Percentiles rank a stretch among this genome's conserved stretches.
These are phyloP conservation scores for Brasilioporus rufonigricans DNA, from an alignment of 768 basidiomycete genomes.

Conservation along the genomic window DNA sequence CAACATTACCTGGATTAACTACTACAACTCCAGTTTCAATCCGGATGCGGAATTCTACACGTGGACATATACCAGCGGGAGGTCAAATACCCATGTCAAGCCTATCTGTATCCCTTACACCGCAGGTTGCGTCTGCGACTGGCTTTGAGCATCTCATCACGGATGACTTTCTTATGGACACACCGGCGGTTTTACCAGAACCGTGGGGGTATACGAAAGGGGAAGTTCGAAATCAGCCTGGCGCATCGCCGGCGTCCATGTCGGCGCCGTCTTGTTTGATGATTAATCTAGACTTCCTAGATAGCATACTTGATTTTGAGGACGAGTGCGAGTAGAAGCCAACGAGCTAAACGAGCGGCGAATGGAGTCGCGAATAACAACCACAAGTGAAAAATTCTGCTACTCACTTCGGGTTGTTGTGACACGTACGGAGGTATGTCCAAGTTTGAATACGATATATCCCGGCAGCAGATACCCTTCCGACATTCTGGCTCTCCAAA, in stretches of 20 bases:
- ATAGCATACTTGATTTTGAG: background rate
- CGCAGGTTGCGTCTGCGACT: conserved; percentile 18
- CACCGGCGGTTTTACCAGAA: conserved; percentile 12
- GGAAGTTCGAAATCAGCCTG: background rate
- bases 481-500: background rate
- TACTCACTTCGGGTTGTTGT: no score
- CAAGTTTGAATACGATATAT: background rate
- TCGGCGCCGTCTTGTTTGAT: background rate
- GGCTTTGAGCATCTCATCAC: conserved; percentile 27
- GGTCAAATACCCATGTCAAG: conserved; percentile 13
- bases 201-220: conserved; percentile 19
- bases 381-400: background rate
- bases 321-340: background rate
- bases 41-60: conserved; percentile 23
- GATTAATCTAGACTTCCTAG: background rate
- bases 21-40: conserved; percentile 29
- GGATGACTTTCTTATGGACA: conserved; percentile 17
- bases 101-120: conserved; percentile 21
- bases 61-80: conserved; percentile 20
- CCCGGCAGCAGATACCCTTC: background rate
- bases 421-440: no score
- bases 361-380: background rate
- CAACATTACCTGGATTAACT: conserved; percentile 26
- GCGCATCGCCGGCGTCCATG: background rate
- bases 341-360: background rate